phyloP scores from a whole-genome alignment of 139 green algal species.

The Chlorella sp. region DNA sequence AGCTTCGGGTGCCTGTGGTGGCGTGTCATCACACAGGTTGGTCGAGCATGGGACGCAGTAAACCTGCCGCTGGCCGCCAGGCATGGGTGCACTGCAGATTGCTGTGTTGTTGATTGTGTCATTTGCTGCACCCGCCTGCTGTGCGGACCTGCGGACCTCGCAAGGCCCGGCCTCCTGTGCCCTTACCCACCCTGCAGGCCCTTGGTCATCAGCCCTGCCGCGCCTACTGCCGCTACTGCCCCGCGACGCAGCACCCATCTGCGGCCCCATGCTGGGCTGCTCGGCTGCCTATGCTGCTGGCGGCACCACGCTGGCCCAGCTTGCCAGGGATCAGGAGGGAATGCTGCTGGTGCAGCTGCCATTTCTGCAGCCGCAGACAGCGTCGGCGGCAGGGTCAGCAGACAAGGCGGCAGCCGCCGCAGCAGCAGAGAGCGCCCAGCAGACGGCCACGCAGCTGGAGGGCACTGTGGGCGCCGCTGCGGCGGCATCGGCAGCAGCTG shows the following conservation, averaged over 20 bases:
- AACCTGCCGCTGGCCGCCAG: too few species aligned
- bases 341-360: constrained; percentile 10
- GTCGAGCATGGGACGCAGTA: too few species aligned
- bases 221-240: neutral
- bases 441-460: neutral
- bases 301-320: neutral
- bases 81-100: too few species aligned
- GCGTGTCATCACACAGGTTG: constrained; percentile 9
- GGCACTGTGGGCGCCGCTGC: neutral
- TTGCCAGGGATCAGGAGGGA: neutral
- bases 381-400: neutral
- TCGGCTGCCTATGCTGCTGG: neutral
- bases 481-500: neutral
- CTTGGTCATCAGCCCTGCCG: neutral
- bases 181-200: neutral
- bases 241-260: neutral
- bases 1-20: neutral
- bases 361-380: neutral
- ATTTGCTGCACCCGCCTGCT: too few species aligned
- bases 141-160: too few species aligned
- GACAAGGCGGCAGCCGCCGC: neutral
- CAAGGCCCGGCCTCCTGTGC: neutral
- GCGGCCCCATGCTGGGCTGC: constrained; percentile 3
- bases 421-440: neutral
- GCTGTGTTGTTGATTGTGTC: too few species aligned